These are phyloP conservation scores for Penicillium coprophilum DNA, from an alignment of 495 filamentous ascomycete species.

Conservation along the genomic window DNA sequence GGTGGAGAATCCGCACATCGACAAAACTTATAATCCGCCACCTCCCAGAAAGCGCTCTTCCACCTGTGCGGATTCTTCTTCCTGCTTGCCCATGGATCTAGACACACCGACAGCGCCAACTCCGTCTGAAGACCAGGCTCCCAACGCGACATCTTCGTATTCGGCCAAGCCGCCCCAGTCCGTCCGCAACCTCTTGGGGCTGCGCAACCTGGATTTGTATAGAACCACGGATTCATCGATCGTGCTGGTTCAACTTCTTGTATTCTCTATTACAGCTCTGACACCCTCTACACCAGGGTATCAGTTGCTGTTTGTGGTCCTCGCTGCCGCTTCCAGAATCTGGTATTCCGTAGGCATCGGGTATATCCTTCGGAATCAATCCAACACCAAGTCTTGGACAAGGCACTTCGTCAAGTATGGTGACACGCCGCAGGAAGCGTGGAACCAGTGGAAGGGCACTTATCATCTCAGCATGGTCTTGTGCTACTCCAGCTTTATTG, in stretches of 20 bases:
- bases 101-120: slow-evolving; percentile 39
- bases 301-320: slow-evolving; percentile 74
- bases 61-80: slow-evolving; percentile 39
- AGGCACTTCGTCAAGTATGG: slow-evolving; percentile 97
- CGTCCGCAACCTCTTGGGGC: slow-evolving; percentile 76
- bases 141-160: slow-evolving; percentile 39
- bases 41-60: slow-evolving; percentile 64
- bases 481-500: slow-evolving; percentile 85
- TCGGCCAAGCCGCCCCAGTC: slow-evolving; percentile 55
- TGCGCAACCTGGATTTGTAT: slow-evolving; percentile 83
- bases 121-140: slow-evolving; percentile 38
- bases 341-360: slow-evolving; percentile 94
- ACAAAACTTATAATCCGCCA: slow-evolving; percentile 94
- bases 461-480: slow-evolving; percentile 90
- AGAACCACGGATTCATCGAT: slow-evolving; percentile 80
- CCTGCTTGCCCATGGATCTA: slow-evolving; percentile 34
- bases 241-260: slow-evolving; percentile 68
- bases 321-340: slow-evolving; percentile 79
- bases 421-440: slow-evolving; percentile 84
- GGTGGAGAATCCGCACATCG: slow-evolving; percentile 96
- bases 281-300: slow-evolving; percentile 75
- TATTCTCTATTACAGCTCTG: slow-evolving; percentile 66
- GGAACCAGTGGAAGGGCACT: slow-evolving; percentile 96
- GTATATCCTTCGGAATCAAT: slow-evolving; percentile 78
- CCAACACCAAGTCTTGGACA: slow-evolving; percentile 87